Percentiles rank a stretch among this genome's conserved stretches.
Conservation (phyloP, 768 basidiomycete genomes). For the Paxillus rubicundulus region DNA sequence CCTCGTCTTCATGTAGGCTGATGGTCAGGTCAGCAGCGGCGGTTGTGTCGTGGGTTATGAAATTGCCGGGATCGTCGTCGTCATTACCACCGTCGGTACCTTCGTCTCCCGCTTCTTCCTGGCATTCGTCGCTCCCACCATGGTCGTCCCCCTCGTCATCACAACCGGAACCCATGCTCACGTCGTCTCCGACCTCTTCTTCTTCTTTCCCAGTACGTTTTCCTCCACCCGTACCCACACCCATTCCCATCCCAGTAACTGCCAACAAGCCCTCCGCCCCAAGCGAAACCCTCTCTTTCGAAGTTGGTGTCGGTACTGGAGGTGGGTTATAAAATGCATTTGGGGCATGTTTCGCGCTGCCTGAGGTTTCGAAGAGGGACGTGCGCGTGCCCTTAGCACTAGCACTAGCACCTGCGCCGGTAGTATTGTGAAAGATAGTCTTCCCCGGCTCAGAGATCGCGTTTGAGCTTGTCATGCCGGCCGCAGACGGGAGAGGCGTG, state of each 20-base stretch:
- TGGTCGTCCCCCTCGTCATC: constrained; percentile 15
- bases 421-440: too few relatives aligned
- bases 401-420: background rate
- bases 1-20: constrained; percentile 4
- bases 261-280: constrained; percentile 3
- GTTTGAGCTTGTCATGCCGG: background rate
- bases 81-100: constrained; percentile 11
- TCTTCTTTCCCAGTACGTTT: constrained; percentile 9
- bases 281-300: background rate
- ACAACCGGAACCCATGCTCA: constrained; percentile 19
- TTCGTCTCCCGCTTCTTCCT: constrained; percentile 6
- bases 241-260: background rate
- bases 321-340: constrained; percentile 72
- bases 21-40: constrained; percentile 19
- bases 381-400: constrained; percentile 12
- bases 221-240: background rate
- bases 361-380: constrained; percentile 41
- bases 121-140: background rate
- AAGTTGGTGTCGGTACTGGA: constrained; percentile 4
- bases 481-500: constrained; percentile 17
- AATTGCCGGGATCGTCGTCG: constrained; percentile 5
- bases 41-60: constrained; percentile 21
- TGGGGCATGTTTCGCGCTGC: constrained; percentile 49
- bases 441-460: too few relatives aligned
- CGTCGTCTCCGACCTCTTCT: constrained; percentile 13